Base-by-base conservation (phyloP, 192 early-diverging fungal species). In the Coemansia javaensis region DNA sequence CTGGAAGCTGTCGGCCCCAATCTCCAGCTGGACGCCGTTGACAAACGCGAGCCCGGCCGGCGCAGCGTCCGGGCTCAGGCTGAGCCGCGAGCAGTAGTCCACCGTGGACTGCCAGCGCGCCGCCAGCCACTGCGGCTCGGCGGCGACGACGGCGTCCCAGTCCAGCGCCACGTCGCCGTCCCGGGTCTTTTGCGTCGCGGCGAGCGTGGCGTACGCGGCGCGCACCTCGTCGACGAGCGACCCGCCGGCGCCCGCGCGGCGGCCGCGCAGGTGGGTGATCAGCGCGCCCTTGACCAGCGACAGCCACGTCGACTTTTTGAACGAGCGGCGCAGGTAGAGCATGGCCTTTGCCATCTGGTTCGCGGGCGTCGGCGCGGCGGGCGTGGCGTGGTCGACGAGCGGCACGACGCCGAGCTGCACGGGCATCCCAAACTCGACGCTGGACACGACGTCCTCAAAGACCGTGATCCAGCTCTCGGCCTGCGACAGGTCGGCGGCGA, bases 331-430 rank as follows among this genome's bases (percentile, higher is more conserved):
- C 30, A 77, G 34, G 30, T 77, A 66, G 15, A 62, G 39, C 17
- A 65, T 40, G 6, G 63, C 39, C 27, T 55, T 63, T 13, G 66
- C 62, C 70, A 63, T 67, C 17, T 40, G 50, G 32, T 58, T 61
- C 0, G 60, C 35, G 0, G 22, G 37, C 11, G 63, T 48, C 28
- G 31, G 47, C 32, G 74, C 42, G 4, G 76, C 46, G 4, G 56
- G 45, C 5, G 34, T 37, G 2, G 25, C 21, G 14, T 63, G 53
- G 38, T 62, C 63, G 7, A 88, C 38, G 2, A 89, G 50, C 5
- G 91, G 91, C 14, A 88, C 77, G 11, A 96, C 6, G 14, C 96
- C 96, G 49, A 96, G 88, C 32, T 93, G 80, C 45, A 99, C 69
- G 6, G 94, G 94, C 20, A 93, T 58, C 7, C 81, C 65, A 16